Evolutionary conservation across 441 rosid species (phyloP).

Genomic region (Jatropha podagrica): DNA sequence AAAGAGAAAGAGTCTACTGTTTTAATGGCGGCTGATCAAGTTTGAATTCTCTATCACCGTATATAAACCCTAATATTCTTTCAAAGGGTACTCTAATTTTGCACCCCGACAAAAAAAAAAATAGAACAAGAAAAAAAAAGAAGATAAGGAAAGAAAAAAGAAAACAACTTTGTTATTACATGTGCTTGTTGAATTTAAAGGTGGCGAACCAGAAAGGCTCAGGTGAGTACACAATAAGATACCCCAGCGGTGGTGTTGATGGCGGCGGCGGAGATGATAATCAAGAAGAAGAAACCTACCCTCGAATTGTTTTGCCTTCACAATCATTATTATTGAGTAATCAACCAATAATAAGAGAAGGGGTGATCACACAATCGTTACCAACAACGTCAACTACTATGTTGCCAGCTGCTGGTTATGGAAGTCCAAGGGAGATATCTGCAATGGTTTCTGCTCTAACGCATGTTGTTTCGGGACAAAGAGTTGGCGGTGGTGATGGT

Average conservation of each 20-base stretch:
- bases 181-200: conserved; percentile 38
- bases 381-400: not conserved
- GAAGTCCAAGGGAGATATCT: conserved; percentile 47
- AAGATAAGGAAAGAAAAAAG: too few species aligned
- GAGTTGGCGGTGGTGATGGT: not conserved
- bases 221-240: conserved; percentile 27
- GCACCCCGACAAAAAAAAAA: too few species aligned
- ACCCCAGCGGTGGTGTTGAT: conserved; percentile 3
- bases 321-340: conserved; percentile 7
- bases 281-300: conserved; percentile 16
- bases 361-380: not conserved
- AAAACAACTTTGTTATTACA: conserved; percentile 3
- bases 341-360: not conserved
- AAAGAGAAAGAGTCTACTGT: conserved; percentile 12
- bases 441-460: conserved; percentile 60
- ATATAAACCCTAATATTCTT: conserved; percentile 13
- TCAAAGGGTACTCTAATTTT: not conserved
- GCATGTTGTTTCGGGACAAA: conserved; percentile 46
- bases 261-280: conserved; percentile 23
- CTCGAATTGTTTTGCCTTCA: conserved; percentile 9
- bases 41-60: conserved; percentile 16
- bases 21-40: conserved; percentile 22
- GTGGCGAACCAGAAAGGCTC: conserved; percentile 55
- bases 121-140: too few species aligned
- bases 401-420: conserved; percentile 26